Base-by-base conservation (phyloP, 805 yeast genomes). In the Sugiyamaella floridensis region DNA sequence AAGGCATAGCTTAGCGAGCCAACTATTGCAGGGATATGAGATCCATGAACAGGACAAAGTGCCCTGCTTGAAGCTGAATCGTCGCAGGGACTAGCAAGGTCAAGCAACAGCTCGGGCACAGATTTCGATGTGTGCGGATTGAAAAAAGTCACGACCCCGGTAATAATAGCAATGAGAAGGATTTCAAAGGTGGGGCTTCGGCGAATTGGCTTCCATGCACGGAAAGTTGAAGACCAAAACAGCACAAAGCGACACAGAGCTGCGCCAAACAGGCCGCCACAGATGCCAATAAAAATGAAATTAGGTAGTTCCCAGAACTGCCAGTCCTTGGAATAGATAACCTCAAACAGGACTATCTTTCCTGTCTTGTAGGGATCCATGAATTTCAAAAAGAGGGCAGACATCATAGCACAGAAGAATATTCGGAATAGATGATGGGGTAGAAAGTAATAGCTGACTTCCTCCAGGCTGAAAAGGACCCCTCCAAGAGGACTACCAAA, bases 401-500 rank as follows among this genome's bases (percentile, higher is more conserved):
- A 76, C 19, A 71, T 70, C 52, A 79, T 76, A 12, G 83, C 81
- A 63, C 83, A 78, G 55, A 79, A 74, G 62, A 79, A 80, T 15
- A 78, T 71, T 44, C 78, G 73, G 62, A 80, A 78, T 12, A 80
- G 64, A 52, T 79, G 82, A 50, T 76, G 73, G 7, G 80, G 77
- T 4, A 82, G 78, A 42, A 80, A 67, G 54, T 78, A 76, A 61
- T 79, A 76, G 54, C 78, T 75, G 12, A 80, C 81, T 54, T 80
- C 84, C 57, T 80, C 84, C 48, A 80, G 67, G 22, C 77, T 73
- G 61, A 80, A 80, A 19, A 80, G 61, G 2, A 80, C 82, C 1
- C 82, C 84, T 1, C 83, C 84, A 8, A 80, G 62, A 1, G 84
- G 84, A 1, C 80, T 75, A 0, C 84, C 84, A 65, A 80, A 80